phyloP scores from a whole-genome alignment of 805 yeast genomes.

The Ogataea philodendri region DNA sequence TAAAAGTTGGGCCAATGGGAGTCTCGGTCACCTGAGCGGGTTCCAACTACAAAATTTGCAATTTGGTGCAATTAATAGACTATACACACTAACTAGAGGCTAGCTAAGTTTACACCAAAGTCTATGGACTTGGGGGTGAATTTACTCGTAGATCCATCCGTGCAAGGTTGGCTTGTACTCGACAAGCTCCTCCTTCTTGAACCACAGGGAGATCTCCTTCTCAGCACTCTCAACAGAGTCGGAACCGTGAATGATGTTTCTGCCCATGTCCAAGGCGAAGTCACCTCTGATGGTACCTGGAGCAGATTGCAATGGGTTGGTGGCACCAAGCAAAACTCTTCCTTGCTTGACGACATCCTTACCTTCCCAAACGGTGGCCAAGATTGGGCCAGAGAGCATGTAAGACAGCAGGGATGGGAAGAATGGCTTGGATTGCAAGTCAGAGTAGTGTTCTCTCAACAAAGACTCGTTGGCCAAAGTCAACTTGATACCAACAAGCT shows the following conservation, averaged over 20 bases:
- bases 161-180: constrained; percentile 83
- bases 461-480: constrained; percentile 81
- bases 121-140: constrained; percentile 1
- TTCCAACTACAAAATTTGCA: no score
- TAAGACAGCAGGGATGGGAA: constrained; percentile 94
- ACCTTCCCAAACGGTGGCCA: constrained; percentile 99
- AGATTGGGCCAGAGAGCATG: constrained; percentile 98
- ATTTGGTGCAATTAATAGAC: no score
- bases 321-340: constrained; percentile 96
- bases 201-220: constrained; percentile 96
- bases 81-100: background rate
- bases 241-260: constrained; percentile 99
- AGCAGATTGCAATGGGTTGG: constrained; percentile 95
- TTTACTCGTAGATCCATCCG: constrained; percentile 93
- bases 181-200: constrained; percentile 94
- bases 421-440: constrained; percentile 93
- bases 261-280: constrained; percentile 97
- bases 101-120: constrained; percentile 1
- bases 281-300: constrained; percentile 99
- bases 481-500: constrained; percentile 93
- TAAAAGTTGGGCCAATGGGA: no score
- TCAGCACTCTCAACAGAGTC: constrained; percentile 98
- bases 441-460: constrained; percentile 92
- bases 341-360: constrained; percentile 99
- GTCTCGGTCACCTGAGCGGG: no score